Evolutionary conservation across 1,284 basidiomycete genomes (phyloP), one percentile per base, ranked within the genome.

Genomic region (Marasmius sp.): DNA sequence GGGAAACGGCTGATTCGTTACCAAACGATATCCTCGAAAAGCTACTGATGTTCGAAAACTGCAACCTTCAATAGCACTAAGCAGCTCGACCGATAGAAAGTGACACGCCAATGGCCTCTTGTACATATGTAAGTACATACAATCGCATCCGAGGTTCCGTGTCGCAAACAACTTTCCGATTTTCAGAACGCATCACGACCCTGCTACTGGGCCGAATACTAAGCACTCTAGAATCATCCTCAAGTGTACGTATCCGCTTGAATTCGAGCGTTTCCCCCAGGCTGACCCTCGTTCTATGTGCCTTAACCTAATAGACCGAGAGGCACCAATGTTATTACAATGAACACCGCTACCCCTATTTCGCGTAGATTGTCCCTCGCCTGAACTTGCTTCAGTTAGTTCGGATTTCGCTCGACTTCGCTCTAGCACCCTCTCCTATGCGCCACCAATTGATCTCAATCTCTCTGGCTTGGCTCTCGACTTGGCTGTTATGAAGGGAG

Each of bases 361-460:
- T 62, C 57, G 36, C 37, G 60, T 57, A 16, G 18, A 45, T 58
- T 47, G 33, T 3, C 7, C 56, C 22, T 39, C 22, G 16, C 37
- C 8, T 41, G 48, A 16, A n/a, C 2, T 43, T 6, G 2, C 6
- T 43, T 43, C 41, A n/a, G 27, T 27, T 27, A 27, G 27, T 5
- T 27, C 27, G 45, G 78, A 79, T 3, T 72, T 73, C 3, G 67
- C 79, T 14, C 70, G 66, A 12, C 63, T 80, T 2, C 69, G 66
- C 12, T 72, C 74, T 7, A 56, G 55, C 34, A 54, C 67, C 49
- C 71, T 72, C 0, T 72, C 72, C 61, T 65, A 60, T 37, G 16
- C 55, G 18, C 74, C 74, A 9, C 52, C 68, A 22, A 73, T 75
- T 59, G 64, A 72, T 58, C 69, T 71, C 2, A 62, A 59, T 27